Evolutionary conservation across 139 green algal species (phyloP).

Genomic region (Nannochloris sp.): DNA sequence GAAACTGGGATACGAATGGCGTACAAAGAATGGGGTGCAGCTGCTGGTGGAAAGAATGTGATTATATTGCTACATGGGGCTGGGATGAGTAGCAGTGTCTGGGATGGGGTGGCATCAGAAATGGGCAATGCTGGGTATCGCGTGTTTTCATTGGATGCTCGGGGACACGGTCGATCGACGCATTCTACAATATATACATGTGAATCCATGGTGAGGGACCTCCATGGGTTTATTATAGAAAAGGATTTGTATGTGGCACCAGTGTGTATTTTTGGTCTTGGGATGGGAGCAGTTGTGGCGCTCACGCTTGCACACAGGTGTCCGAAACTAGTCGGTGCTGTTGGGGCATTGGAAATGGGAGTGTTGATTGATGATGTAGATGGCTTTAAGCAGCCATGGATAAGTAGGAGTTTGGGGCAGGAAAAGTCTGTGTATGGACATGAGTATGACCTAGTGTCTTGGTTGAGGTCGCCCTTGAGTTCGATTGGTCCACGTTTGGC

Average conservation of each 20-base stretch:
- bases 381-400: not conserved
- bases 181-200: not conserved
- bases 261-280: slow-evolving; percentile 29
- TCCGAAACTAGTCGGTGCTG: slow-evolving; percentile 14
- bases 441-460: not conserved
- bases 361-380: not conserved
- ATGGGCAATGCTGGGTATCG: slow-evolving; percentile 22
- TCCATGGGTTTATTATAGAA: slow-evolving; percentile 32
- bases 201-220: slow-evolving; percentile 20
- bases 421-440: not conserved
- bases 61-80: slow-evolving; percentile 32
- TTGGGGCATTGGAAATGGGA: slow-evolving; percentile 19
- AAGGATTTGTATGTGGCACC: slow-evolving; percentile 36
- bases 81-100: slow-evolving; percentile 11
- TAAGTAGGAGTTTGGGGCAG: not conserved
- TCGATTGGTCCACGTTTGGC: no score
- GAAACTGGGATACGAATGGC: slow-evolving; percentile 22
- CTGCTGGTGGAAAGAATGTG: slow-evolving; percentile 7
- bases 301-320: slow-evolving; percentile 13
- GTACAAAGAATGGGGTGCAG: slow-evolving; percentile 8
- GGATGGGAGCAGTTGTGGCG: slow-evolving; percentile 22
- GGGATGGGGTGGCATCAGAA: slow-evolving; percentile 10
- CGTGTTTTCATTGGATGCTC: slow-evolving; percentile 22
- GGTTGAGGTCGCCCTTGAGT: not conserved
- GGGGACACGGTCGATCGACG: slow-evolving; percentile 14